Base-by-base conservation (phyloP, 2,329 filamentous ascomycete species). In the Cytospora paraplurivora region DNA sequence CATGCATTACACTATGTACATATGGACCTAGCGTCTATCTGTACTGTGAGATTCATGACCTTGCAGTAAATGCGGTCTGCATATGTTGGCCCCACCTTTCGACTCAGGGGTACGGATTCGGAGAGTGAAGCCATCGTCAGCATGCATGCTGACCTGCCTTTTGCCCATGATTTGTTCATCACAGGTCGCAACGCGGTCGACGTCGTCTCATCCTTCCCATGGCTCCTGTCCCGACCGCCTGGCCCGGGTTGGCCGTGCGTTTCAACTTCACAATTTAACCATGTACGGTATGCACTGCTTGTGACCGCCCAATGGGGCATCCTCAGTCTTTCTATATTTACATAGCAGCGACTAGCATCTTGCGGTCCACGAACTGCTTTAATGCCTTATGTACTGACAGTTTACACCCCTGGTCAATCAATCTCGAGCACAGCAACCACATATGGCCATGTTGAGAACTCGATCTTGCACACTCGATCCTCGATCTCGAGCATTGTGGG, bases 51-150 rank as follows among this genome's bases (percentile, higher is more conserved):
- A 44, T 15, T 47, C n/a, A 19, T 17, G 17, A 47, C 17, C 15
- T 8, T 19, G 5, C 38, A 44, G 5, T 47, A 4, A 21, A 11
- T 47, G 41, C 41, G 41, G 41, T 47, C 41, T 19, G n/a, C n/a
- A n/a, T n/a, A 47, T 8, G 44, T 19, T 4, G 8, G 15, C 44
- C 44, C 17, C n/a, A 19, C 44, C 21, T 47, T n/a, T 17, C 44
- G 21, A 12, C 35, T 37, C 35, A 2, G 35, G 35, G n/a, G n/a
- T 17, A 1, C 21, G 44, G 10, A 3, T 4, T 21, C 19, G 44
- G 19, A 55, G 21, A 55, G n/a, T 61, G 59, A 61, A 50, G 59
- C 59, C 51, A 61, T 61, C 59, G 59, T 55, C 59, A 61, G 58
- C 58, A 3, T 60, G 50, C 57, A 60, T 60, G 32, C 1, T 54